Conservation (phyloP, 2,329 filamentous ascomycete genomes). For the Juglanconis oblonga region DNA sequence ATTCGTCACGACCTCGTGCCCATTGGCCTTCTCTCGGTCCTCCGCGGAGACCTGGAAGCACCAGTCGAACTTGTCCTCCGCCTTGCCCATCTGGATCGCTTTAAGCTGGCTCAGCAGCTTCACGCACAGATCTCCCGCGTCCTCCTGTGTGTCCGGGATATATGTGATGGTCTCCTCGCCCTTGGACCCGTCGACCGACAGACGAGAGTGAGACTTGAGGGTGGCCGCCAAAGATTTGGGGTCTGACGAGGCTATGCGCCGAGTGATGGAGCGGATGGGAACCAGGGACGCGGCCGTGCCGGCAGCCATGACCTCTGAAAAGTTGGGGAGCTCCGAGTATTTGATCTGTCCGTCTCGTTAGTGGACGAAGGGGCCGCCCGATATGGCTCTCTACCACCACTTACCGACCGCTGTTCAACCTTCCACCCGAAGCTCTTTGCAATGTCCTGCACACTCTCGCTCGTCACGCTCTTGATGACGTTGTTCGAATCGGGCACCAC, state of each 20-base stretch:
- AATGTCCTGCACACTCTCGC: constrained; percentile 73
- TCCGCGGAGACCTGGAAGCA: constrained; percentile 44
- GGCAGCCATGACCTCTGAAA: constrained; percentile 79
- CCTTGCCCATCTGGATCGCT: constrained; percentile 80
- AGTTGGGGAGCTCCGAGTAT: constrained; percentile 53
- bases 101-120: constrained; percentile 75
- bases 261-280: constrained; percentile 86
- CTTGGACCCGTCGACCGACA: constrained; percentile 32
- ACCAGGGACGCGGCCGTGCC: constrained; percentile 90
- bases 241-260: constrained; percentile 44
- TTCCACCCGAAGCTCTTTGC: constrained; percentile 78
- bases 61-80: constrained; percentile 77
- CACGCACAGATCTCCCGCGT: constrained; percentile 70
- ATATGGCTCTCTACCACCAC: constrained; percentile 24
- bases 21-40: constrained; percentile 40
- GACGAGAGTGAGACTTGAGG: constrained; percentile 32
- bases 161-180: constrained; percentile 53
- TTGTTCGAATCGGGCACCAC: constrained; percentile 85
- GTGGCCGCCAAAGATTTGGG: constrained; percentile 37
- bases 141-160: constrained; percentile 54
- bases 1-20: constrained; percentile 24
- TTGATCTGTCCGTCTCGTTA: constrained; percentile 49
- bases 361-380: not conserved
- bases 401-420: constrained; percentile 70
- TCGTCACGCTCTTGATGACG: constrained; percentile 85